Conservation (phyloP, 2,329 filamentous ascomycete genomes). For the Hypoxylon sp. region DNA sequence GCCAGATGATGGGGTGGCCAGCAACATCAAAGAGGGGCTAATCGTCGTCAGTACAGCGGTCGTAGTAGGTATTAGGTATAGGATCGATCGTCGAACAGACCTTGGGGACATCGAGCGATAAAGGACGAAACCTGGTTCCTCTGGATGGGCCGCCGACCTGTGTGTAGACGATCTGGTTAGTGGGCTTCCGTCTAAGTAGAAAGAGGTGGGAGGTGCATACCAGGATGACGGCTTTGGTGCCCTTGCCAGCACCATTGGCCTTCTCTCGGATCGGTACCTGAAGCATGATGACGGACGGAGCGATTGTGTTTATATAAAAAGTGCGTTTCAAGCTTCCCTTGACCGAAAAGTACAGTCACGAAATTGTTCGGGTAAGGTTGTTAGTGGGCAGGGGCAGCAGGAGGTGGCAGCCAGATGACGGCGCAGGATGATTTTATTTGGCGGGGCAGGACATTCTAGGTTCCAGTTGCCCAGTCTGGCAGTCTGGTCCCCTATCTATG, state of each 20-base stretch:
- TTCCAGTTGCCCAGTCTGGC: constrained; percentile 22
- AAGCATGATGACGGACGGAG: constrained; percentile 59
- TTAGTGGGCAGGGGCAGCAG: neutral
- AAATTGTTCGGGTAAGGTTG: too few species aligned
- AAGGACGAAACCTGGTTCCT: constrained; percentile 93
- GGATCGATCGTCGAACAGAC: constrained; percentile 59
- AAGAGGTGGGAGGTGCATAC: constrained; percentile 65
- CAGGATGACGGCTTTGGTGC: constrained; percentile 95
- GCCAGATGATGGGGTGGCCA: constrained; percentile 97
- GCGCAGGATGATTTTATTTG: constrained; percentile 39
- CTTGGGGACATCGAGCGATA: constrained; percentile 96
- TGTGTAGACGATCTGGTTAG: constrained; percentile 45
- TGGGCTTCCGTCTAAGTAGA: constrained; percentile 38
- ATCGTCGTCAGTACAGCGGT: constrained; percentile 17
- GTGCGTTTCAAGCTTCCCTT: constrained; percentile 11
- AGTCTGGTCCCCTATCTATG: too few species aligned
- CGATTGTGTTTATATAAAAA: constrained; percentile 22
- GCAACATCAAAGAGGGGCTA: constrained; percentile 98
- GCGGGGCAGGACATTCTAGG: constrained; percentile 31
- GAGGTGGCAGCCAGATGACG: neutral
- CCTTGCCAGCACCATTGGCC: constrained; percentile 64
- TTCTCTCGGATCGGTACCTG: constrained; percentile 68
- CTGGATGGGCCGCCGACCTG: constrained; percentile 95
- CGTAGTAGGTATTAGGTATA: neutral
- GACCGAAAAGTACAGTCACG: constrained; percentile 11